A percentile compares a stretch with the other conserved stretches of the same genome.
Evolutionary conservation across 495 filamentous ascomycete species (phyloP).

Genomic region (Apodospora peruviana): DNA sequence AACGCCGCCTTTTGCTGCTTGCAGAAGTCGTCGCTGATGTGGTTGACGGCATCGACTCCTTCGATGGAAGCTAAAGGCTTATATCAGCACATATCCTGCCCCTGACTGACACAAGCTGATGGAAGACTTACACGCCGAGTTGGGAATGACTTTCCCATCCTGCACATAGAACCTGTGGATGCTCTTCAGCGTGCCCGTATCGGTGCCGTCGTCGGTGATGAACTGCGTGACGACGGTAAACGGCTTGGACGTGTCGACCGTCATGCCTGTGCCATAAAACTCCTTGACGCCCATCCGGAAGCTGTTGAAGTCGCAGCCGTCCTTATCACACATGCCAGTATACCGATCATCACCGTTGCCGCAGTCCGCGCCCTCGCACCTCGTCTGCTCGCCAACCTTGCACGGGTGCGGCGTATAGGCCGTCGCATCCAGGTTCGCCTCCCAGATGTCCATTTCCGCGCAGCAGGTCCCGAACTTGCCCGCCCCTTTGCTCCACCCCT

Average conservation of each 20-base stretch:
- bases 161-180: conserved; percentile 66
- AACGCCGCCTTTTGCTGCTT: conserved; percentile 54
- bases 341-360: conserved; percentile 28
- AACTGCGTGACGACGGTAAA: conserved; percentile 73
- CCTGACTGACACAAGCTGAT: background rate
- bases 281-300: conserved; percentile 53
- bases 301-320: conserved; percentile 70
- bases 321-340: conserved; percentile 33
- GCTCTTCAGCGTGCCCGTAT: conserved; percentile 48
- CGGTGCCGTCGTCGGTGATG: conserved; percentile 51
- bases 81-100: conserved; percentile 15
- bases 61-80: conserved; percentile 35
- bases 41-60: conserved; percentile 47
- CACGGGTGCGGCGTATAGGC: conserved; percentile 59
- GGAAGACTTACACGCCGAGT: conserved; percentile 22
- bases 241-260: conserved; percentile 53
- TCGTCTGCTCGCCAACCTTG: conserved; percentile 42
- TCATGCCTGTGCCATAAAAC: conserved; percentile 55
- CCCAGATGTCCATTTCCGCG: conserved; percentile 67
- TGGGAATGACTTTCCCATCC: conserved; percentile 49
- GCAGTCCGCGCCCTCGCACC: conserved; percentile 40
- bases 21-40: conserved; percentile 56
- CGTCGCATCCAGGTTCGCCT: conserved; percentile 57
- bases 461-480: conserved; percentile 61
- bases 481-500: conserved; percentile 57